Percentiles rank a stretch among this genome's conserved stretches.
phyloP scores from a whole-genome alignment of 345 rosid genomes.

The Zanthoxylum bungeanum region DNA sequence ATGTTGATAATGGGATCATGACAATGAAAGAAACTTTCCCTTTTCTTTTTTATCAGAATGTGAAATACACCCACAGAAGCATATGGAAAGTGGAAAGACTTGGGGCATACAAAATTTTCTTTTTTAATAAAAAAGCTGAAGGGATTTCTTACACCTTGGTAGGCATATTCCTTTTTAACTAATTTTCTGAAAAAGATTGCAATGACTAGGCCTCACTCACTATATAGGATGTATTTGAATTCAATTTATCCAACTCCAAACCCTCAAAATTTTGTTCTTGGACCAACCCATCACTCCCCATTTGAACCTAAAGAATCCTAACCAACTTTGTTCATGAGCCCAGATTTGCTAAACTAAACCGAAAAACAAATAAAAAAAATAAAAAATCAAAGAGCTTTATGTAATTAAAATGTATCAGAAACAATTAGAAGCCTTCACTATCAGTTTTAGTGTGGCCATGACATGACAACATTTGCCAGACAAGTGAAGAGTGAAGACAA shows the following conservation, averaged over 20 bases:
- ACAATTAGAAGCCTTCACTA: background rate
- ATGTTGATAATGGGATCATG: background rate
- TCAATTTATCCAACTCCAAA: background rate
- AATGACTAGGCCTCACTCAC: background rate
- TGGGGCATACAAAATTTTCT: background rate
- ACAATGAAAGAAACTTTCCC: background rate
- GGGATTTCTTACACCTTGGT: background rate
- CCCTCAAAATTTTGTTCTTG: background rate
- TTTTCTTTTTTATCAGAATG: background rate
- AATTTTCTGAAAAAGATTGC: background rate
- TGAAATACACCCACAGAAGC: background rate
- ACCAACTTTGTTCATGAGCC: background rate
- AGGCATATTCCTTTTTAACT: background rate
- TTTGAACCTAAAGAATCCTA: background rate
- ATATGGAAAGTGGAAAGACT: constrained; percentile 3
- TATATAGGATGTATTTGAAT: background rate
- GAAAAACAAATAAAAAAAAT: too few relatives aligned
- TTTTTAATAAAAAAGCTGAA: background rate
- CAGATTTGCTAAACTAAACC: background rate
- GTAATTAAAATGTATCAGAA: background rate
- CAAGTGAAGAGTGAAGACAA: too few relatives aligned
- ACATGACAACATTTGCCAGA: too few relatives aligned
- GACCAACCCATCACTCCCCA: background rate
- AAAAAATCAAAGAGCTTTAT: background rate
- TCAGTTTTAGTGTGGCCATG: too few relatives aligned